Evolutionary conservation across 345 rosid genomes (phyloP), one percentile per base, ranked within the genome.

Genomic region (Carallia brachiata): DNA sequence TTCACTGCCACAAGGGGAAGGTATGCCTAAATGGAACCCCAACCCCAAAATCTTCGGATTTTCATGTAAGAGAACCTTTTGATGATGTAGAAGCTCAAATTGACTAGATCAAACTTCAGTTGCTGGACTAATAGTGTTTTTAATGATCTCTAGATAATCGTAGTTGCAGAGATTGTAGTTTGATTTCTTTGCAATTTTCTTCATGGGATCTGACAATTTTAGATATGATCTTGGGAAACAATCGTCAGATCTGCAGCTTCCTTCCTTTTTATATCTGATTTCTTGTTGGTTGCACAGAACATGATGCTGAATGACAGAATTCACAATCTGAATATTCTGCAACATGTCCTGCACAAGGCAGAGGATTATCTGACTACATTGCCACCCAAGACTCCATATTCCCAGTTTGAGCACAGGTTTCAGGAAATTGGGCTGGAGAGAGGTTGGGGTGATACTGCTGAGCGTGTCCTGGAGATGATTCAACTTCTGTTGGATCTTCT

Each of bases 341-440:
- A 89, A 69, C 79, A 83, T 72, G 88, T 84, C 68, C 80, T 86
- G 83, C 86, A 92, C 80, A 91, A 91, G 87, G 98, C 98, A 4
- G 97, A 93, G 88, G 93, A 88, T 71, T 91, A 81, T 73, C 84
- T 93, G 2, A 10, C 75, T n/a, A 63, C 85, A 44, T 79, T 89
- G 52, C 75, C 78, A 18, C 82, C 83, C 0, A 85, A 79, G 55
- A 93, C 94, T 8, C 89, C 87, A 0, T 89, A 71, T 70, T 78
- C 89, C 36, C 74, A 89, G 2, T 84, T 93, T 8, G 94, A 86
- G 69, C 77, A 81, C 79, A 87, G 77, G 82, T 93, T 93, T 82
- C 96, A 93, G 85, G 94, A 91, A 75, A 91, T 91, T 40, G 98
- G 98, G 28, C 79, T 93, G 54, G 96, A 93, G 83, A 88, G 92